Conservation (phyloP, 192 early-diverging fungal genomes). For the Physocladia obscura region DNA sequence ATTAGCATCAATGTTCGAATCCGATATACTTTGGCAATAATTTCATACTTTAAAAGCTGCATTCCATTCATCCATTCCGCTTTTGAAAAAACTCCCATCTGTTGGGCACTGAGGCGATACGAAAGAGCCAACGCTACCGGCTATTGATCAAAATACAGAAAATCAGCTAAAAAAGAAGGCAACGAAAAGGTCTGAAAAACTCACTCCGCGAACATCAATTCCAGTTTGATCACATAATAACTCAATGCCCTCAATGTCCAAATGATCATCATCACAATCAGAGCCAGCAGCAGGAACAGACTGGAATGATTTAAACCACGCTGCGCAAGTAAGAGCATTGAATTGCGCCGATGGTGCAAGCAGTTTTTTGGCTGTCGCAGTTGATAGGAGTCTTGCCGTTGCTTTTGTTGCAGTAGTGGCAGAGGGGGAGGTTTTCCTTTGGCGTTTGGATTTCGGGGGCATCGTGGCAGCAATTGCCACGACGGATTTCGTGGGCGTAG, state of each 20-base stretch:
- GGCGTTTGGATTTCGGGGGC: no score
- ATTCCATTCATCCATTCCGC: constrained; percentile 32
- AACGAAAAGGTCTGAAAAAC: neutral
- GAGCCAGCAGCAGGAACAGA: neutral
- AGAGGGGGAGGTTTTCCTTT: neutral
- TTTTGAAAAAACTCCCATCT: constrained; percentile 23
- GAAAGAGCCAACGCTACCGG: constrained; percentile 10
- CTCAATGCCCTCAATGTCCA: constrained; percentile 26
- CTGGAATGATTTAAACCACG: constrained; percentile 8
- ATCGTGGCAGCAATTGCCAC: no score
- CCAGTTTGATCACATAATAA: constrained; percentile 14
- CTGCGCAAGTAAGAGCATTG: neutral
- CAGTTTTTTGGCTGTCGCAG: neutral
- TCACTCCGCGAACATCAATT: constrained; percentile 5
- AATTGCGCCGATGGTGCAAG: neutral
- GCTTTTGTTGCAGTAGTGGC: neutral
- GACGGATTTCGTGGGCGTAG: no score
- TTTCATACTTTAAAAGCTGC: constrained; percentile 11
- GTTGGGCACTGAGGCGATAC: constrained; percentile 4
- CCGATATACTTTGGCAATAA: neutral
- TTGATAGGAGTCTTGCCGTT: no score
- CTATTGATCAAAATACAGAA: neutral
- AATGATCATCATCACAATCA: constrained; percentile 1
- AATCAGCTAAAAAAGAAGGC: neutral
- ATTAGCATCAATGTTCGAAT: no score